Base-by-base conservation (phyloP, 108 stramenopile species). In the Bacterosira constricta region DNA sequence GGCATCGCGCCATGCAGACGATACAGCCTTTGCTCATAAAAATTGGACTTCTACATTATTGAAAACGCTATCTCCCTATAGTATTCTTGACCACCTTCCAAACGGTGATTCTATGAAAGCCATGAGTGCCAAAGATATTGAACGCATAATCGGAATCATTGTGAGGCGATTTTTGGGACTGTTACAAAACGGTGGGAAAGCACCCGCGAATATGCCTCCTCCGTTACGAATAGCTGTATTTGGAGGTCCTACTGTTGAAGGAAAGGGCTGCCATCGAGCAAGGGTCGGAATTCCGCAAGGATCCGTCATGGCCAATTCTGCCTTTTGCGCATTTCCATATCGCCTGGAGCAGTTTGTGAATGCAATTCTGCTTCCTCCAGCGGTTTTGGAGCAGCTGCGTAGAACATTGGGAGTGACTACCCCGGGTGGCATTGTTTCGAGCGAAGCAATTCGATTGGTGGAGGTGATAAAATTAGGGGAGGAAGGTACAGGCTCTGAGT, bases 321-420 rank as follows among this genome's bases (percentile, higher is more conserved):
- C 67, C 15, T 81, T 77, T 46, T 81, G 80, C 32, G 62, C 76
- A 50, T 81, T 77, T 65, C 80, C 80, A 25, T 73, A 81, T 54
- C 75, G 80, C 31, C 35, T 81, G 25, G 80, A 81, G 55, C 64
- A 66, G 42, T 75, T 81, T 56, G 23, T 81, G 54, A 81, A 81
- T 60, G 36, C 46, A 12, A 65, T 77, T 30, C 42, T 73, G 50
- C 51, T 79, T 1, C 77, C 77, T 26, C 65, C 70, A 7, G 39
- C 49, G 15, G 69, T 71, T 4, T 45, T 66, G 51, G 45, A 49
- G 20, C 77, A 66, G 25, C 39, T 66, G 3, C 39, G 38, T 17
- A 8, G 31, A 30, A 59, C 63, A 35, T 45, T 58, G 4, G 20
- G 45, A 15, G 34, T 41, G 1, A 38, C 6, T 44, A 10, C 31